Evolutionary conservation across 2,329 filamentous ascomycete species (phyloP), one percentile per base, ranked within the genome.

Genomic region (Aspergillus sp.): DNA sequence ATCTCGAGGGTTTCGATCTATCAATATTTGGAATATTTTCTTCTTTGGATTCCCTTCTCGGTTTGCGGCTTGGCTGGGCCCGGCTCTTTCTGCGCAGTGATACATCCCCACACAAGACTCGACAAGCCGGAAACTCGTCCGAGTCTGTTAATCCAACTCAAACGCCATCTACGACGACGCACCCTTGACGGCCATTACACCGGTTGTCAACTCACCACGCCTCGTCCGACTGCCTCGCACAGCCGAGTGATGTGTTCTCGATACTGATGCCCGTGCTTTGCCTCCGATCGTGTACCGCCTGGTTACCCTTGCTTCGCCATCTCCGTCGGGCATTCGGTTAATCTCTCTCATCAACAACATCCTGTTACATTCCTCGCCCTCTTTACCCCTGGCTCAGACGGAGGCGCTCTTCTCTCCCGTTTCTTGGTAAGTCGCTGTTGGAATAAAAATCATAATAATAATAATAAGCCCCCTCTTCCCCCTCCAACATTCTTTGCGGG

Each of bases 271-370:
- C 55, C 52, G 51, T 57, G 52, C 57, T 50, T 52, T 53, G 48
- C 51, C 53, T 52, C 52, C 49, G 51, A 52, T 47, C 53, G 48
- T 55, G 49, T 55, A 59, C 57, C 53, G 53, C 56, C 51, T 55
- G 47, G 36, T 53, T 58, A 57, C 56, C 60, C 60, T 62, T 62
- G 60, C 58, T 58, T 62, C 58, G 50, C 55, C 51, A 53, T 60
- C 58, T 32, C 50, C 50, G 54, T 59, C 47, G 54, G 56, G 57
- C 55, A 56, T 51, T 57, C 51, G 52, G 56, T 51, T 56, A 54
- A 57, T 58, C 49, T 53, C 19, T 49, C 40, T 50, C 56, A 52
- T 56, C 54, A 44, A 50, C 54, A 44, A 50, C 56, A 52, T 53
- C 49, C 51, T 55, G 49, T 51, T 52, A 57, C 56, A 56, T 56